Evolutionary conservation across 345 rosid genomes (phyloP).

Genomic region (Bruguiera parviflora): DNA sequence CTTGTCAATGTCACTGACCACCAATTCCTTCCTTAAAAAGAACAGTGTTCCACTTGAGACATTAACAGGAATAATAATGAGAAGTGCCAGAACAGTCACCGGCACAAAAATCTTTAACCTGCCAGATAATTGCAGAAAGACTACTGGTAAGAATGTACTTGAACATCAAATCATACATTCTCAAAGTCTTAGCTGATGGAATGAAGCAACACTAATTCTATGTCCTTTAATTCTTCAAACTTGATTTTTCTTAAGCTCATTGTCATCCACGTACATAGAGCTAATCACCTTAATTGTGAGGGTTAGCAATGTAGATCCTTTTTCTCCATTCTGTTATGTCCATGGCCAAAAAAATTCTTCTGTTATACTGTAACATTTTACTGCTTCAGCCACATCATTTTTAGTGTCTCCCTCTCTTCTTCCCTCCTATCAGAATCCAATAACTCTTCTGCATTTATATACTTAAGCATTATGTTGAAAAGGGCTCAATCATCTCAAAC

Average conservation of each 20-base stretch:
- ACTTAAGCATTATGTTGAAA: no score
- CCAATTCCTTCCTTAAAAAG: constrained; percentile 76
- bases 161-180: neutral
- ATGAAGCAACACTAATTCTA: neutral
- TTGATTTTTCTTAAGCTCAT: no score
- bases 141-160: neutral
- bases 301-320: neutral
- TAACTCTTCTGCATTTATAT: no score
- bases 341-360: no score
- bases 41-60: constrained; percentile 81
- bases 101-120: constrained; percentile 93
- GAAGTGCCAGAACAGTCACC: constrained; percentile 64
- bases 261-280: no score
- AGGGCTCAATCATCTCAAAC: no score
- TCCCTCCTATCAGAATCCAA: no score
- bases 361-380: no score
- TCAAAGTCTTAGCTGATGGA: neutral
- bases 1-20: constrained; percentile 84
- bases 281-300: neutral
- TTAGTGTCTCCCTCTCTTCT: no score
- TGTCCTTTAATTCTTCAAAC: no score
- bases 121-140: constrained; percentile 28
- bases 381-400: no score
- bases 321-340: neutral
- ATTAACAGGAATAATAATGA: constrained; percentile 86